Base-by-base conservation (phyloP, 495 filamentous ascomycete species). In the Aspergillus heteromorphus region DNA sequence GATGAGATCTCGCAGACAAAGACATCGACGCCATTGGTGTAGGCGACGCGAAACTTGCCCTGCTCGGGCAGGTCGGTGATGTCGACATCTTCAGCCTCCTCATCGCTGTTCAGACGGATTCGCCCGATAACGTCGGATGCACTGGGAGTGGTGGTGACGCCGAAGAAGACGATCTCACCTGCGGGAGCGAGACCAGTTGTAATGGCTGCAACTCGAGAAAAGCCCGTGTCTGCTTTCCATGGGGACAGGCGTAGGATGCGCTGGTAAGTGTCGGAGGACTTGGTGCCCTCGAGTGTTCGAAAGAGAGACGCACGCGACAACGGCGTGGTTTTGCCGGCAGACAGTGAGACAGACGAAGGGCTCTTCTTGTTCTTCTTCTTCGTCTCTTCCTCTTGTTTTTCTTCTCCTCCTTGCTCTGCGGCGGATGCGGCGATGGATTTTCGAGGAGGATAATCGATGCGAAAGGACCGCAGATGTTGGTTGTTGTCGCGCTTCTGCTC, bases 61-160 rank as follows among this genome's bases (percentile, higher is more conserved):
- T 65, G 54, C 4, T 68, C 61, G 49, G 77, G 68, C n/a, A 76
- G 63, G 56, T 83, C 81, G 18, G 82, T 73, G 29, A 95, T 80
- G 65, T 95, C 91, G 43, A 95, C 60, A 72, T 97, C 93, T 66
- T 83, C 86, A 19, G 86, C 88, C 72, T 97, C 91, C 60, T 84
- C 75, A 29, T 73, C 73, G 51, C 69, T 78, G 8, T 68, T 70
- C 30, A 86, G 74, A n/a, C 82, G 74, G 42, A 96, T 80, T 41
- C 83, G 80, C 10, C 83, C 83, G 60, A 86, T 79, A 13, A 86
- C 69, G 64, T 86, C 84, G n/a, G 81, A 74, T 29, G 78, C 67
- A 40, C 67, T 65, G 17, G 80, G 80, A 13, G 73, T 76, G 27
- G 75, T 65, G 21, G 76, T 82, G n/a, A 83, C 81, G 66, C 82